phyloP scores from a whole-genome alignment of 345 rosid species.

The Isatis tinctoria region DNA sequence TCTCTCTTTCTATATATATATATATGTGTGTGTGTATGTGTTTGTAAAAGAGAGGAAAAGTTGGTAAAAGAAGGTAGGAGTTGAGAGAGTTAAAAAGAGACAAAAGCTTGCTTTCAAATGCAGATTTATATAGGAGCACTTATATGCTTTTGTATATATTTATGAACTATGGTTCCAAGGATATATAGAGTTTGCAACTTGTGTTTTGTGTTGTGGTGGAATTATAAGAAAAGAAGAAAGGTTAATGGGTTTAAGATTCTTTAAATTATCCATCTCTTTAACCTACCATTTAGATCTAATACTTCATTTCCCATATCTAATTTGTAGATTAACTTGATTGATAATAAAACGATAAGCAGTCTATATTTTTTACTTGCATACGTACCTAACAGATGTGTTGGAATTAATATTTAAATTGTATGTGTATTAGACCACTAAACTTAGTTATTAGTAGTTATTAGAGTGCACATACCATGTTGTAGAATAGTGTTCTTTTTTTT shows the following conservation, averaged over 20 bases:
- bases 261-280: conserved; percentile 18
- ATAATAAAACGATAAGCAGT: not conserved
- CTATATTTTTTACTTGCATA: not conserved
- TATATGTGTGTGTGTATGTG: not conserved
- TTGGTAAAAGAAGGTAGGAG: conserved; percentile 34
- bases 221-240: conserved; percentile 16
- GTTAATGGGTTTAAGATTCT: conserved; percentile 28
- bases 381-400: not conserved
- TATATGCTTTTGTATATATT: conserved; percentile 8
- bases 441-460: not conserved
- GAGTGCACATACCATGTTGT: not conserved
- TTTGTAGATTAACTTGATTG: not conserved
- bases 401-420: not conserved
- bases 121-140: conserved; percentile 26
- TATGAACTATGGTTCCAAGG: not conserved
- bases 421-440: not conserved
- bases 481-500: not conserved
- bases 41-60: conserved; percentile 21
- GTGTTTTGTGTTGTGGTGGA: conserved; percentile 24
- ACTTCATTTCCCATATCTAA: not conserved
- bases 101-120: conserved; percentile 37
- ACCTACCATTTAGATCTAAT: conserved; percentile 11
- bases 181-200: conserved; percentile 30
- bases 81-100: conserved; percentile 33
- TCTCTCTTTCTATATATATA: not conserved